These are phyloP conservation scores for Raddia guianensis DNA, from an alignment of 176 grass and related monocot species.

Conservation along the genomic window DNA sequence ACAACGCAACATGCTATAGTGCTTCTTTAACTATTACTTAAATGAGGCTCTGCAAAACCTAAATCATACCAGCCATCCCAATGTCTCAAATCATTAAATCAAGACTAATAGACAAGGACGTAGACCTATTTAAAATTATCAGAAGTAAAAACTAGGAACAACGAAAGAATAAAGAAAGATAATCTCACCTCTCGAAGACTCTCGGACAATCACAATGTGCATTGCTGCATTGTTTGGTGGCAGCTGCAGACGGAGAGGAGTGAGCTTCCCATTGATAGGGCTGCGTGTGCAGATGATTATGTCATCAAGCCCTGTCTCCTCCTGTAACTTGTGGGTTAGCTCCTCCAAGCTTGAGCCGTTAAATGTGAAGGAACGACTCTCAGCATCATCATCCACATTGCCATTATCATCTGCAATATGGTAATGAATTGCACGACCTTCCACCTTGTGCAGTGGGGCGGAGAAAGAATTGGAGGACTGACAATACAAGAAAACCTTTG, in stretches of 20 bases:
- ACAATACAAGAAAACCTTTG: slow-evolving; percentile 3
- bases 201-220: slow-evolving; percentile 64
- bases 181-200: slow-evolving; percentile 67
- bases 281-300: slow-evolving; percentile 73
- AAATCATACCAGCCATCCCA: background rate
- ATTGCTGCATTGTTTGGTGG: slow-evolving; percentile 83
- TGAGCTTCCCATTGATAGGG: slow-evolving; percentile 66
- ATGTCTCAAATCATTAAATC: background rate
- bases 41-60: background rate
- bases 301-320: slow-evolving; percentile 58
- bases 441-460: slow-evolving; percentile 60
- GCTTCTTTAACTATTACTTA: slow-evolving; percentile 12
- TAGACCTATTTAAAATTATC: background rate
- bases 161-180: background rate
- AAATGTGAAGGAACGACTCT: slow-evolving; percentile 59
- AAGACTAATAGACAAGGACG: background rate
- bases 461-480: slow-evolving; percentile 66
- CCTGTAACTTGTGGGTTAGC: slow-evolving; percentile 64
- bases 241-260: slow-evolving; percentile 65
- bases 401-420: slow-evolving; percentile 68
- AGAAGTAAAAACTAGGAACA: background rate
- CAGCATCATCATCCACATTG: slow-evolving; percentile 54
- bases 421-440: slow-evolving; percentile 75
- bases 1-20: background rate
- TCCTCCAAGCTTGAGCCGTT: slow-evolving; percentile 73